phyloP scores from a whole-genome alignment of 768 basidiomycete genomes.

The Boletellus sp. region DNA sequence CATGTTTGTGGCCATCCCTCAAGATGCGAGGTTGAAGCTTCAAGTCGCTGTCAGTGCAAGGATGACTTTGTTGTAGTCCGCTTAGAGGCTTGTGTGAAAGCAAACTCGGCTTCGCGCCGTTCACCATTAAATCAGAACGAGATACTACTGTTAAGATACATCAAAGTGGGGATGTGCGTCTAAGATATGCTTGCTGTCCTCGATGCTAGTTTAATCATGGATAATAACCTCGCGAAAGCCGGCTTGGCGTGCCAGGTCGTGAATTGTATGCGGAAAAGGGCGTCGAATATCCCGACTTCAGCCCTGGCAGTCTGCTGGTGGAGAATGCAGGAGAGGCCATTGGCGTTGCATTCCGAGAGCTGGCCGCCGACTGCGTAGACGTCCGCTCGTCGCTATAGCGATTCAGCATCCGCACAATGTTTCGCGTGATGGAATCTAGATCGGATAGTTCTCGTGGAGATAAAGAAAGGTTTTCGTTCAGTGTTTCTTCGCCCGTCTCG shows the following conservation, averaged over 20 bases:
- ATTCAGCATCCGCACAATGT: slow-evolving; percentile 71
- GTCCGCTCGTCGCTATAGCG: slow-evolving; percentile 65
- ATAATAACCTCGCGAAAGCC: slow-evolving; percentile 40
- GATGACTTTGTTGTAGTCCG: too few species aligned
- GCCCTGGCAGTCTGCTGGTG: slow-evolving; percentile 37
- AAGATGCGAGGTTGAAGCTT: not conserved
- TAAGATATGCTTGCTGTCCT: slow-evolving; percentile 6
- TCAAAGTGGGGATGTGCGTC: slow-evolving; percentile 10
- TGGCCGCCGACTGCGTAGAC: slow-evolving; percentile 51
- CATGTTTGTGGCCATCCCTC: slow-evolving; percentile 83
- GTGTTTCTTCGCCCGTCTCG: slow-evolving; percentile 54
- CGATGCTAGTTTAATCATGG: slow-evolving; percentile 16
- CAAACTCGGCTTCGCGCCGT: not conserved
- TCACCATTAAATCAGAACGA: slow-evolving; percentile 10
- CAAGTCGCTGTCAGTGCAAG: not conserved
- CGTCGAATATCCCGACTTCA: slow-evolving; percentile 58
- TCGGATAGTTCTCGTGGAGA: slow-evolving; percentile 69
- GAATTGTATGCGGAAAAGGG: slow-evolving; percentile 52
- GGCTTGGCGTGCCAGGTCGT: slow-evolving; percentile 63
- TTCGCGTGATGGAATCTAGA: slow-evolving; percentile 67
- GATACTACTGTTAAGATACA: slow-evolving; percentile 16
- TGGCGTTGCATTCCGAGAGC: slow-evolving; percentile 67
- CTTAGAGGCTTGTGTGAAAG: slow-evolving; percentile 7
- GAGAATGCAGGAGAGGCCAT: slow-evolving; percentile 47
- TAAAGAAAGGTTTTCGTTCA: slow-evolving; percentile 47